These are phyloP conservation scores for Thelephora ganbajun DNA, from an alignment of 768 basidiomycete genomes.

Conservation along the genomic window DNA sequence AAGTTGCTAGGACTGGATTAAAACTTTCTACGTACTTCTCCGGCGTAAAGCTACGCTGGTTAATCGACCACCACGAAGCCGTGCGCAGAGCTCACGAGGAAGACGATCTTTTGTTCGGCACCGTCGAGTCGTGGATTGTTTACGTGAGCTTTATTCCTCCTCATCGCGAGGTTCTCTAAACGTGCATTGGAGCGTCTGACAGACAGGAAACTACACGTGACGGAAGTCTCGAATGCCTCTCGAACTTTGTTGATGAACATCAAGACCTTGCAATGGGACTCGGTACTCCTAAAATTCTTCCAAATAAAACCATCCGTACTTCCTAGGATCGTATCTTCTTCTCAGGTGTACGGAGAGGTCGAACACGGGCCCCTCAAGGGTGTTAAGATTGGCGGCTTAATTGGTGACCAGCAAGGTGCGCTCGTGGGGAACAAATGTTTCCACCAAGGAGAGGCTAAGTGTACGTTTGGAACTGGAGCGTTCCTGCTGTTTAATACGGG, in stretches of 20 bases:
- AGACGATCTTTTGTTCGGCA: constrained; percentile 82
- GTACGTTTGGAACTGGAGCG: constrained; percentile 95
- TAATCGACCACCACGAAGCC: constrained; percentile 75
- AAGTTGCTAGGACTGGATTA: constrained; percentile 58
- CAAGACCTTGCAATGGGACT: constrained; percentile 70
- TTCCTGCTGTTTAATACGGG: constrained; percentile 96
- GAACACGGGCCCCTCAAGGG: constrained; percentile 52
- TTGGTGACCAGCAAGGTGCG: constrained; percentile 98
- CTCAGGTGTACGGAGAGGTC: constrained; percentile 82
- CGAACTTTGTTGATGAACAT: constrained; percentile 88
- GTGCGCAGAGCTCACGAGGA: constrained; percentile 67
- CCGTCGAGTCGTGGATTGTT: constrained; percentile 92
- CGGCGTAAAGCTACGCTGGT: constrained; percentile 92
- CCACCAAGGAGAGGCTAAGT: constrained; percentile 85
- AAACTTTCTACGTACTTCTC: constrained; percentile 98
- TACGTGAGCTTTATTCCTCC: constrained; percentile 39
- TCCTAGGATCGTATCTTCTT: constrained; percentile 80
- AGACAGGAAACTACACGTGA: constrained; percentile 69
- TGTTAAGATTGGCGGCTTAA: constrained; percentile 79
- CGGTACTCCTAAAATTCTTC: constrained; percentile 77
- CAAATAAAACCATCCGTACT: constrained; percentile 63
- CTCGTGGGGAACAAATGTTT: constrained; percentile 95
- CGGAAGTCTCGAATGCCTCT: constrained; percentile 92
- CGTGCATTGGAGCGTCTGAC: constrained; percentile 50
- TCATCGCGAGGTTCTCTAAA: neutral